These are phyloP conservation scores for Trypanosoma congolense DNA, from an alignment of 208 protist species.

Conservation along the genomic window DNA sequence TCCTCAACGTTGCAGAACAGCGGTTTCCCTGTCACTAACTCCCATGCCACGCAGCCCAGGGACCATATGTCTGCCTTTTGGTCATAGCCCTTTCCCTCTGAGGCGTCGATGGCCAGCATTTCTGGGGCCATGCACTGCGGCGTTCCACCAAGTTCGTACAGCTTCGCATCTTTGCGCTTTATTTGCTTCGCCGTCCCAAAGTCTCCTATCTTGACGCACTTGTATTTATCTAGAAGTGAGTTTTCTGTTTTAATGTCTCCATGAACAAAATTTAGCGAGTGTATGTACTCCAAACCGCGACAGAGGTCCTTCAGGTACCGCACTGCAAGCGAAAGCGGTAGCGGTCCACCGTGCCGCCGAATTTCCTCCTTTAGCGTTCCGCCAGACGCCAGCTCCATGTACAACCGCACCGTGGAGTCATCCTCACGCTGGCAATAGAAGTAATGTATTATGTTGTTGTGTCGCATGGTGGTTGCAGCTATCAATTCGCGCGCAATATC, in stretches of 20 bases:
- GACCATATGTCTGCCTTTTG: conserved; percentile 91
- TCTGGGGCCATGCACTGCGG: conserved; percentile 93
- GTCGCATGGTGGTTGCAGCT: conserved; percentile 84
- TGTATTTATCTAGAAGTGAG: conserved; percentile 71
- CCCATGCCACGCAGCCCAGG: conserved; percentile 81
- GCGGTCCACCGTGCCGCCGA: conserved; percentile 39
- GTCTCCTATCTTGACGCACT: conserved; percentile 92
- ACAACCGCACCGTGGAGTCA: conserved; percentile 76
- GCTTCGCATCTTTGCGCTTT: conserved; percentile 45
- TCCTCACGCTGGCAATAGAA: conserved; percentile 87
- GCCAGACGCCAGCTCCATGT: conserved; percentile 89
- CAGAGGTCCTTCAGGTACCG: conserved; percentile 80
- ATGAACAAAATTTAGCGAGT: conserved; percentile 83
- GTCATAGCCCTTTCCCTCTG: conserved; percentile 58
- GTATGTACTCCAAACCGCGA: conserved; percentile 85
- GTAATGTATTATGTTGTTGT: conserved; percentile 94
- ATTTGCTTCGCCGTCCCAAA: conserved; percentile 91
- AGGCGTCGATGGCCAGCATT: conserved; percentile 59
- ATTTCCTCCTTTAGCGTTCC: conserved; percentile 84
- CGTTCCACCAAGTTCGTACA: conserved; percentile 80
- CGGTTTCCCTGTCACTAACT: conserved; percentile 78
- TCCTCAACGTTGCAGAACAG: conserved; percentile 69
- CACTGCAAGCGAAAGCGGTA: conserved; percentile 65
- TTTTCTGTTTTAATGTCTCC: conserved; percentile 91
- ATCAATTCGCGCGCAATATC: conserved; percentile 83